phyloP scores from a whole-genome alignment of 805 yeast genomes.

The Metschnikowia peoriensis region DNA sequence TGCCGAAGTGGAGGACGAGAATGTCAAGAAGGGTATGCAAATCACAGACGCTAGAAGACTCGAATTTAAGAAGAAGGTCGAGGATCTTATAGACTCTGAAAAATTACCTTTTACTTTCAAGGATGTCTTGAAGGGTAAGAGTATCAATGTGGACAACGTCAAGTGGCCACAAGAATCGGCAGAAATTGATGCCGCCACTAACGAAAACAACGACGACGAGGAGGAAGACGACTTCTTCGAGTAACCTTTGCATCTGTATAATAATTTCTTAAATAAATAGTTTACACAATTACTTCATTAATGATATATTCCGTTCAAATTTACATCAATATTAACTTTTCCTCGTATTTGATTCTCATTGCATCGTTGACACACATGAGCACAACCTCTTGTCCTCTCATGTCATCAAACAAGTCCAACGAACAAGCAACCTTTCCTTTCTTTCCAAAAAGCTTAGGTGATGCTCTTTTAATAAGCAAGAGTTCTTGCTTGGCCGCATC shows the following conservation, averaged over 20 bases:
- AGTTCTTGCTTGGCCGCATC: constrained; percentile 53
- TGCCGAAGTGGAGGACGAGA: constrained; percentile 29
- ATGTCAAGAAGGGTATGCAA: constrained; percentile 41
- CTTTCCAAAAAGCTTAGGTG: constrained; percentile 47
- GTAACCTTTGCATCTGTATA: constrained; percentile 12
- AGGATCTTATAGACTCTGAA: constrained; percentile 49
- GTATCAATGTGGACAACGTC: constrained; percentile 24
- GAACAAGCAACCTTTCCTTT: constrained; percentile 43
- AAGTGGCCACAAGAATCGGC: constrained; percentile 18
- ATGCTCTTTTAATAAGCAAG: constrained; percentile 68
- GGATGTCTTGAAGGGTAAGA: constrained; percentile 43
- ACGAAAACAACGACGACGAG: constrained; percentile 17
- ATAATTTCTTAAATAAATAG: constrained; percentile 1
- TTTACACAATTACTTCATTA: background rate
- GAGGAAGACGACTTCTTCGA: constrained; percentile 32
- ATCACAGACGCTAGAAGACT: constrained; percentile 44
- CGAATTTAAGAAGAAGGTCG: constrained; percentile 49
- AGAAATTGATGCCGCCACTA: constrained; percentile 48
- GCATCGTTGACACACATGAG: constrained; percentile 66
- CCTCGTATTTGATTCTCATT: constrained; percentile 49
- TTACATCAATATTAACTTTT: constrained; percentile 9
- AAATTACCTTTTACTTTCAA: constrained; percentile 53
- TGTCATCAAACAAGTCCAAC: constrained; percentile 48
- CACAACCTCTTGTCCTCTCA: constrained; percentile 45
- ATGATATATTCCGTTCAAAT: no score